Base-by-base conservation (phyloP, 495 filamentous ascomycete genomes). In the Lentithecium fluviatile region DNA sequence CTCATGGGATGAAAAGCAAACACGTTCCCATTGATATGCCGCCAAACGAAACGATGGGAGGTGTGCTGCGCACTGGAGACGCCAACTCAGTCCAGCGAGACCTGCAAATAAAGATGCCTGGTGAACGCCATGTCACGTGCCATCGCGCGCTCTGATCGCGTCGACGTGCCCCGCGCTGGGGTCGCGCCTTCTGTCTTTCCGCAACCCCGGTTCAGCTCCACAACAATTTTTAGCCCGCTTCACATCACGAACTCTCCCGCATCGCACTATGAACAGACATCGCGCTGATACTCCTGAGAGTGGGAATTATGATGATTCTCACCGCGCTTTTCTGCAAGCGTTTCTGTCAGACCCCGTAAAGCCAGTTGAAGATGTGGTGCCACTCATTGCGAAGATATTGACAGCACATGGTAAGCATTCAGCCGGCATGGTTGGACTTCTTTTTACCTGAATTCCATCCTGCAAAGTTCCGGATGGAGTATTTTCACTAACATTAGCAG, bases 321-420 rank as follows among this genome's bases (percentile, higher is more conserved):
- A 97, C 72, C 88, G 90, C 45, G 91, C 93, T n/a, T 96, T 98
- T 69, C 76, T 97, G 0, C 94, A 98, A 77, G 89, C 88, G 60
- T 88, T 98, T 69, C 82, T 97, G 71, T 84, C 87, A 2, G 84
- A 85, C 17, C 85, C 86, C 7, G 82, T 83, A 21, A 76, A 96
- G 71, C 96, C 88, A 6, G 85, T 89, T 62, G 74, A 80, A 32
- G 85, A 95, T 56, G 84, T 85, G 4, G 82, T 86, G 58, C 83
- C 83, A 0, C 71, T 96, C 11, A 77, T 97, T 1, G 89, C 91
- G 1, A 83, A 83, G 15, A 94, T 98, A 52, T 76, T 88, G 58
- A 82, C 79, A 5, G 82, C 78, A 24, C 71, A 83, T 45, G 75
- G 78, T 80, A 71, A 69, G 23, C 25, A 24, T 29, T 40, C 24